A percentile compares a stretch with the other conserved stretches of the same genome.
phyloP scores from a whole-genome alignment of 208 protist species.

The Trypanosoma conorhini region DNA sequence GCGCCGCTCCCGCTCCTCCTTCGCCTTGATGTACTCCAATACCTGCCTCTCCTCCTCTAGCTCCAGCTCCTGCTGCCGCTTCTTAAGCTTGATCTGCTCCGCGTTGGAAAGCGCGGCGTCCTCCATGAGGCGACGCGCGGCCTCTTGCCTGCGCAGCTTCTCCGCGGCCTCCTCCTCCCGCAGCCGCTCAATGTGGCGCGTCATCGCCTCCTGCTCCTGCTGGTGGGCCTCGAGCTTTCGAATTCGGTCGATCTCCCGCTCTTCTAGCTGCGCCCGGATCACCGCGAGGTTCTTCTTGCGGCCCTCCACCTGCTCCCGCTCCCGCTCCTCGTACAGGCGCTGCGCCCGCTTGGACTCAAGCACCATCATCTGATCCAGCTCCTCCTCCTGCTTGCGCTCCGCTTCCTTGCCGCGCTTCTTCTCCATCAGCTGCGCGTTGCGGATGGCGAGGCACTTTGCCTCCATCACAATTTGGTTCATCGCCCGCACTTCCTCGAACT shows the following conservation, averaged over 20 bases:
- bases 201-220: conserved; percentile 94
- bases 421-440: conserved; percentile 90
- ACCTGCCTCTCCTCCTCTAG: conserved; percentile 89
- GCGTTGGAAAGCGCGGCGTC: conserved; percentile 93
- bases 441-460: conserved; percentile 90
- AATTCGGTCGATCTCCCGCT: conserved; percentile 88
- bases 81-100: conserved; percentile 92
- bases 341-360: conserved; percentile 85
- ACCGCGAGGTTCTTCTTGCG: conserved; percentile 74
- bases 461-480: conserved; percentile 94
- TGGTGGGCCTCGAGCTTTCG: conserved; percentile 89
- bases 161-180: conserved; percentile 88
- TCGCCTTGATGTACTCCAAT: conserved; percentile 84
- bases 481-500: conserved; percentile 91
- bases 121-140: conserved; percentile 82
- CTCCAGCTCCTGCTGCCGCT: conserved; percentile 67
- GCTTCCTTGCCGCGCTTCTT: conserved; percentile 62
- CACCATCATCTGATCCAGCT: conserved; percentile 84
- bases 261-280: conserved; percentile 90
- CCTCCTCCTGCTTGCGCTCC: conserved; percentile 60
- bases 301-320: conserved; percentile 80
- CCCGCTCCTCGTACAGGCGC: conserved; percentile 90
- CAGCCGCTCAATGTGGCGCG: conserved; percentile 84
- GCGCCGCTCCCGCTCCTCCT: conserved; percentile 87
- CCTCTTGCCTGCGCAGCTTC: conserved; percentile 78